Conservation (phyloP, 2,329 filamentous ascomycete species). For the Monosporascus cannonballus region DNA sequence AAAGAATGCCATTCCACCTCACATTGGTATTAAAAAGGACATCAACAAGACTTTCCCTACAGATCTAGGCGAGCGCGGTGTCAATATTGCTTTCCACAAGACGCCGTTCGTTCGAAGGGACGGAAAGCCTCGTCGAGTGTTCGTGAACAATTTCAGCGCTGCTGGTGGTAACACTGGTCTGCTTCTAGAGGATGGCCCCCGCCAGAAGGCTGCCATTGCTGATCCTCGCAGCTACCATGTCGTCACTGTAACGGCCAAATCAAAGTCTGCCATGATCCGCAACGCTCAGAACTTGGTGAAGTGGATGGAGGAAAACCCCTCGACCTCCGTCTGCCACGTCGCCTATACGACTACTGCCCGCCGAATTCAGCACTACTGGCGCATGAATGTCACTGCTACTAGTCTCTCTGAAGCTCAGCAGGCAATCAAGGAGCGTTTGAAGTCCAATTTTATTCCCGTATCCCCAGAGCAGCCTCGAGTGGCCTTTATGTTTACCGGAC, state of each 20-base stretch:
- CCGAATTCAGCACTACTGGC: slow-evolving; percentile 53
- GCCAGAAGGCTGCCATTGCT: slow-evolving; percentile 19
- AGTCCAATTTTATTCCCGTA: slow-evolving; percentile 38
- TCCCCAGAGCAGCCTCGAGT: slow-evolving; percentile 39
- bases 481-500: slow-evolving; percentile 50
- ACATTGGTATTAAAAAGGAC: slow-evolving; percentile 59
- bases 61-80: slow-evolving; percentile 50
- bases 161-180: slow-evolving; percentile 67
- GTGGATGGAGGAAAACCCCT: slow-evolving; percentile 46
- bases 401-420: slow-evolving; percentile 36
- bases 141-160: slow-evolving; percentile 66
- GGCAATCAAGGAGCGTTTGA: slow-evolving; percentile 35
- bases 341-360: slow-evolving; percentile 65
- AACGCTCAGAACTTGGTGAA: slow-evolving; percentile 51
- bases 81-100: slow-evolving; percentile 51
- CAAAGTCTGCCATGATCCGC: slow-evolving; percentile 47
- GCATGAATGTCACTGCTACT: slow-evolving; percentile 41
- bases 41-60: slow-evolving; percentile 56
- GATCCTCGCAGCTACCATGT: slow-evolving; percentile 53
- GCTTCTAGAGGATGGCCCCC: slow-evolving; percentile 56
- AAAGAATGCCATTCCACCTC: slow-evolving; percentile 57
- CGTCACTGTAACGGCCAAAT: slow-evolving; percentile 53
- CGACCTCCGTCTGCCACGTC: slow-evolving; percentile 49
- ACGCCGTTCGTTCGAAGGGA: slow-evolving; percentile 44
- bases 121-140: slow-evolving; percentile 40